Evolutionary conservation across 2,329 filamentous ascomycete species (phyloP), one percentile per base, ranked within the genome.

Genomic region (Fusarium vanettenii): DNA sequence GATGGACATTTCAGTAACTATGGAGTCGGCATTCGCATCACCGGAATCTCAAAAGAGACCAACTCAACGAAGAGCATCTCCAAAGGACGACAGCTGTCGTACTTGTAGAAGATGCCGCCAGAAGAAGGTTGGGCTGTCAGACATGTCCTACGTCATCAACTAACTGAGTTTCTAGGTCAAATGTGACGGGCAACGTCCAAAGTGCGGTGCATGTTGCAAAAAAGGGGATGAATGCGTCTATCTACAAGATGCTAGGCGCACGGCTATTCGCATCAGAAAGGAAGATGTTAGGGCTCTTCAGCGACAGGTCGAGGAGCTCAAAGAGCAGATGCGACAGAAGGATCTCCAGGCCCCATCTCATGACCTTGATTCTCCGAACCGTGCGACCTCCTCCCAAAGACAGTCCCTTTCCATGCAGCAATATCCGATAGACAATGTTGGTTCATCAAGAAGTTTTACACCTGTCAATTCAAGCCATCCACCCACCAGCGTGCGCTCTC

Each of bases 221-320:
- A 61, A 37, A 27, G 59, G 59, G 13, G 29, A 61, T 14, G 59
- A 61, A 7, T 61, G 59, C 14, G 29, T 48, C 13, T 61, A 61
- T 31, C 59, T 61, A 8, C 41, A 61, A 25, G 59, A 61, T 61
- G 59, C 59, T 1, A 61, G 59, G 6, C 59, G 59, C 5, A 35
- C 59, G 5, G 41, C 59, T 20, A 61, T 61, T 22, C 59, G 59
- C 5, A 61, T 48, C 20, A 61, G 59, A 25, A 61, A 61, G 41
- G 59, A 61, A 16, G 59, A 61, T 11, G 59, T 61, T 4, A 61
- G 59, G n/a, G 59, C 41, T 48, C 59, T 61, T 22, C 59, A 61
- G 41, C 43, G 39, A 25, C 59, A 61, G 13, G 41, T 61, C 6
- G 59, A 61, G 41, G 59, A 61, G n/a, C 29, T 61, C 5, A 61